phyloP scores from a whole-genome alignment of 2,329 filamentous ascomycete genomes.

The Clonostachys chloroleuca region DNA sequence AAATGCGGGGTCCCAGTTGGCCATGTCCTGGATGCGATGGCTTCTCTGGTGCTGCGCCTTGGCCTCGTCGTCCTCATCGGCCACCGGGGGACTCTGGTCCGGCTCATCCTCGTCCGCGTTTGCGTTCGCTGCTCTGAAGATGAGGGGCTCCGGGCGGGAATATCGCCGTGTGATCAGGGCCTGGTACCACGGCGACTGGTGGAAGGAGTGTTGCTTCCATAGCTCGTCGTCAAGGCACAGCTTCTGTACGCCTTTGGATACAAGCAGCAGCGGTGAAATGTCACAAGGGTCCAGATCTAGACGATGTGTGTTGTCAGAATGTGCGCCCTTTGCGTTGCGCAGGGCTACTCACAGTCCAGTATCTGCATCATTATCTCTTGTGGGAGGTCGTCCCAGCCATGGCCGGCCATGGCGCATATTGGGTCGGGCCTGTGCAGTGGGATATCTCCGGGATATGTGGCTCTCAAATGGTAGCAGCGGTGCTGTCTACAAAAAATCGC shows the following conservation, averaged over 20 bases:
- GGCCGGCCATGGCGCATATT: conserved; percentile 4
- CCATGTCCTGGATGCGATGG: conserved; percentile 47
- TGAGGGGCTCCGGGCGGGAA: conserved; percentile 14
- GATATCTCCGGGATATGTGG: too few species aligned
- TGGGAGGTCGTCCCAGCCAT: conserved; percentile 46
- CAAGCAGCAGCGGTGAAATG: conserved; percentile 62
- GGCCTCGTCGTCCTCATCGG: conserved; percentile 23
- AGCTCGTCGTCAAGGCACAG: conserved; percentile 70
- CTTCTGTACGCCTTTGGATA: conserved; percentile 60
- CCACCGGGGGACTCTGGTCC: conserved; percentile 9
- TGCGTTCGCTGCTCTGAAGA: background rate
- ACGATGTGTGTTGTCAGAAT: conserved; percentile 8
- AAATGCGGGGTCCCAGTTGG: conserved; percentile 81
- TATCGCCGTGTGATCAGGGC: conserved; percentile 40
- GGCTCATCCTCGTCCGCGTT: background rate
- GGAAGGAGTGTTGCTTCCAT: conserved; percentile 75
- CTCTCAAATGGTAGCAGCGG: too few species aligned
- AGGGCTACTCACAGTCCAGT: conserved; percentile 44
- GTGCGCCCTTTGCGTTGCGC: conserved; percentile 5
- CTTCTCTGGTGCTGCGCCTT: conserved; percentile 7
- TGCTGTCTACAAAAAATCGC: too few species aligned
- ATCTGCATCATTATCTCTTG: conserved; percentile 62
- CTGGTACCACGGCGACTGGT: conserved; percentile 62
- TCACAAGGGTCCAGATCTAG: conserved; percentile 28
- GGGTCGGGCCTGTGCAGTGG: background rate